Evolutionary conservation across 306 rosid species (phyloP), one percentile per base, ranked within the genome.

Genomic region (Fragaria iinumae): DNA sequence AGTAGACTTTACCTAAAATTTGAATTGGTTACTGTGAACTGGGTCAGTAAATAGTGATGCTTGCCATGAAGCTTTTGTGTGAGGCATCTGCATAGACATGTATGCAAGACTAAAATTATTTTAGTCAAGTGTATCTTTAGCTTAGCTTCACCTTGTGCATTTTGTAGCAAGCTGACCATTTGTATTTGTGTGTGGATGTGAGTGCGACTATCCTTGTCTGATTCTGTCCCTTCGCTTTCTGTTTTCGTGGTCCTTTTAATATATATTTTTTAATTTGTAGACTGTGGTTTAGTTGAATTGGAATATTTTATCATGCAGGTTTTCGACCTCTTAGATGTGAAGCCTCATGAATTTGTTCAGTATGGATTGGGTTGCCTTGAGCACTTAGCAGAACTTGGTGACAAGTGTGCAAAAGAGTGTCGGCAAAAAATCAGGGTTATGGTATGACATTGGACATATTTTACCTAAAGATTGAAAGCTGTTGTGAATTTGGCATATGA

Each of bases 291-390:
- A 55, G 75, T 77, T 70, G 34, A 62, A 56, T 64, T 75, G 77
- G 53, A 20, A 69, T 47, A 39, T 52, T 27, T 63, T 81, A 55
- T 32, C 11, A 4, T 84, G 83, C 90, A 96, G 99, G 97, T 96
- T 83, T 91, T 96, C 78, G 98, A 87, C 76, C 72, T 96, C 44
- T 48, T 76, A 12, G 98, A 93, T 84, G 99, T 96, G 86, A 93
- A 91, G 88, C 99, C 99, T 75, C 87, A 87, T 74, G 99, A 93
- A 70, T 96, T 93, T 83, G 90, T 96, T 27, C 81, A 20, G 43
- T 88, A 93, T 79, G 99, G 99, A 77, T 83, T 96, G 86, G 83
- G 89, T 83, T 93, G 97, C 85, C 82, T 96, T 18, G 97, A 96
- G 84, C 49, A 81, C 86, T 81, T 96, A 81, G 91, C 88, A 23